phyloP scores from a whole-genome alignment of 2,329 filamentous ascomycete species.

The Phaeomoniella chlamydospora region DNA sequence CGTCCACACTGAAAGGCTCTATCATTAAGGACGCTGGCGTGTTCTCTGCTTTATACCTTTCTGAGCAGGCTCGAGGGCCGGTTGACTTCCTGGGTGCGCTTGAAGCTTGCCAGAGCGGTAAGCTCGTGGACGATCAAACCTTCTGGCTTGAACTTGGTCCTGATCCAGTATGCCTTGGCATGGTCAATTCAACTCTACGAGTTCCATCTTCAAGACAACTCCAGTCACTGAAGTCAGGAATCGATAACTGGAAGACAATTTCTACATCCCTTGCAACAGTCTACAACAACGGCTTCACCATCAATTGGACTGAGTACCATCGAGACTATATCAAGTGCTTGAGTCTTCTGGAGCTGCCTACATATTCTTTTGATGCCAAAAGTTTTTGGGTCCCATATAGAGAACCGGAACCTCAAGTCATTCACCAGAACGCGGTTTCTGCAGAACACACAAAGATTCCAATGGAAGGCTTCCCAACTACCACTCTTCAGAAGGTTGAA shows the following conservation, averaged over 20 bases:
- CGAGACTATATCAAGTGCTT: conserved; percentile 9
- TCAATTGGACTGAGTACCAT: conserved; percentile 61
- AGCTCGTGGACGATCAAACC: conserved; percentile 37
- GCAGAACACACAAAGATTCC: conserved; percentile 7
- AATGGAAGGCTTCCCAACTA: conserved; percentile 2
- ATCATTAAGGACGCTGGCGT: conserved; percentile 42
- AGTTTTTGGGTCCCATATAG: conserved; percentile 40
- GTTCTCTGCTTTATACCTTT: conserved; percentile 48
- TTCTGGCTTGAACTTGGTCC: conserved; percentile 63
- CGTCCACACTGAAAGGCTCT: conserved; percentile 52
- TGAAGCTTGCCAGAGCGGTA: conserved; percentile 40
- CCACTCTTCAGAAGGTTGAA: conserved; percentile 7
- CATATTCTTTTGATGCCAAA: conserved; percentile 24
- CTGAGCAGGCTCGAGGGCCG: conserved; percentile 49
- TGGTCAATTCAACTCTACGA: conserved; percentile 51
- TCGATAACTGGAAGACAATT: conserved; percentile 44
- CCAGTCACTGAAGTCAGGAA: too few relatives aligned
- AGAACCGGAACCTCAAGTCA: not conserved
- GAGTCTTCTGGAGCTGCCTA: conserved; percentile 19
- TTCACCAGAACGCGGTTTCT: conserved; percentile 12
- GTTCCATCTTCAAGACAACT: not conserved
- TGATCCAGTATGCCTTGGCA: conserved; percentile 52
- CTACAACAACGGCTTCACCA: conserved; percentile 44
- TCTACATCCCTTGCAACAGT: conserved; percentile 36
- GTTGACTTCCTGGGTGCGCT: conserved; percentile 56